Conservation (phyloP, 768 basidiomycete species). For the Termitomyces sp. region DNA sequence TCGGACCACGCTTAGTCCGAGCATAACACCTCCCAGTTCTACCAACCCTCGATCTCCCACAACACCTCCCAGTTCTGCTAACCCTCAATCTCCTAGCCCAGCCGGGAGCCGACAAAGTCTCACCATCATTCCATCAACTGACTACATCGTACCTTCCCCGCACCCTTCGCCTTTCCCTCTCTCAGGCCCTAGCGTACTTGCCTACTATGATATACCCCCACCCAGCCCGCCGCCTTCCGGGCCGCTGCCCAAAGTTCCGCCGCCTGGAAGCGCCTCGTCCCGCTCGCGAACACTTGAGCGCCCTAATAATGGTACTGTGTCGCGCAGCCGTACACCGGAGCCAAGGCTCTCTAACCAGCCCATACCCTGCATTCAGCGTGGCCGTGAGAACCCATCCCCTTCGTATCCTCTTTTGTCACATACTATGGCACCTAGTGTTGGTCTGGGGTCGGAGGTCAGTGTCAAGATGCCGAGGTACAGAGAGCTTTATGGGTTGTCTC, state of each 20-base stretch:
- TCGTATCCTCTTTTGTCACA: conserved; percentile 30
- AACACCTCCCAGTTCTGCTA: conserved; percentile 1
- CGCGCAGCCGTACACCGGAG: conserved; percentile 11
- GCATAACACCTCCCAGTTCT: conserved; percentile 1
- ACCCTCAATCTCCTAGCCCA: conserved; percentile 4
- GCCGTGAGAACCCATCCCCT: conserved; percentile 49
- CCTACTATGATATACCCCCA: conserved; percentile 45
- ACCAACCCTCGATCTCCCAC: conserved; percentile 3
- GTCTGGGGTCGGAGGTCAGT: conserved; percentile 21
- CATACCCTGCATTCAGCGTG: conserved; percentile 30
- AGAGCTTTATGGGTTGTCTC: conserved; percentile 24
- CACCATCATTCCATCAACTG: conserved; percentile 22
- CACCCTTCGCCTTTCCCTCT: conserved; percentile 13
- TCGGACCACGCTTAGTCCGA: background rate
- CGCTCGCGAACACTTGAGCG: conserved; percentile 4
- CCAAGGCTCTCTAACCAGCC: conserved; percentile 6
- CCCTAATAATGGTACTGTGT: background rate
- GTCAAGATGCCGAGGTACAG: conserved; percentile 24
- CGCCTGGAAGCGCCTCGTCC: conserved; percentile 2
- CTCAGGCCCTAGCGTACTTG: conserved; percentile 34
- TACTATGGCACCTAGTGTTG: conserved; percentile 16
- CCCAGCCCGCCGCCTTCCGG: conserved; percentile 44
- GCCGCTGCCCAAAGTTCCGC: conserved; percentile 36
- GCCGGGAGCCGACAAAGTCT: background rate
- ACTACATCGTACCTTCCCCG: conserved; percentile 30